Percentiles rank a stretch among this genome's conserved stretches.
Conservation (phyloP, 2,329 filamentous ascomycete species). For the Colletotrichum agaves region DNA sequence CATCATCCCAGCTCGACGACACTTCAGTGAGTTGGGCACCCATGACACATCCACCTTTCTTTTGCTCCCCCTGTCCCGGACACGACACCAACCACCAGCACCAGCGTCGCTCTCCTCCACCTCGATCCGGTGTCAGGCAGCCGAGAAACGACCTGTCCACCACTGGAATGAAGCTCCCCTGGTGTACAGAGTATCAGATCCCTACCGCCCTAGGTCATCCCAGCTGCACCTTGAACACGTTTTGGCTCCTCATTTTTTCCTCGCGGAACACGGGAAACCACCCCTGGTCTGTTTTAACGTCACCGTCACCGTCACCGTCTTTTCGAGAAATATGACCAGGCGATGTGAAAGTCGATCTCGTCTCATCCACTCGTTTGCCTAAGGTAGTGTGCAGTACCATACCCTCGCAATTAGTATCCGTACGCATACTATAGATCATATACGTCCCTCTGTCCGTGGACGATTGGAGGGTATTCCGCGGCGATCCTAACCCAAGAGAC, state of each 20-base stretch:
- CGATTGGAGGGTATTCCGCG: slow-evolving; percentile 3
- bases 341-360: slow-evolving; percentile 22
- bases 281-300: slow-evolving; percentile 32
- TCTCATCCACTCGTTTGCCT: slow-evolving; percentile 21
- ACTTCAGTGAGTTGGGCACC: slow-evolving; percentile 33
- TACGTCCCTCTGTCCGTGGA: neutral
- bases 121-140: neutral
- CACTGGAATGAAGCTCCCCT: slow-evolving; percentile 4
- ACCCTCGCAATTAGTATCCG: neutral
- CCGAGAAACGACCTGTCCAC: slow-evolving; percentile 16
- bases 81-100: slow-evolving; percentile 20
- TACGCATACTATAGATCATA: neutral
- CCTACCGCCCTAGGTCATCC: slow-evolving; percentile 23
- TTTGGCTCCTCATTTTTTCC: slow-evolving; percentile 35
- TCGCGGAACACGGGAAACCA: slow-evolving; percentile 34
- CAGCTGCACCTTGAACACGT: slow-evolving; percentile 32
- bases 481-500: slow-evolving; percentile 26
- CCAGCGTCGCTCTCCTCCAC: neutral
- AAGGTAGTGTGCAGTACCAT: neutral
- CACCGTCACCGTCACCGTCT: slow-evolving; percentile 38
- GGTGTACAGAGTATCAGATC: neutral
- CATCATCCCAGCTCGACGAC: slow-evolving; percentile 12
- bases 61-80: slow-evolving; percentile 31
- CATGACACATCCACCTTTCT: slow-evolving; percentile 29
- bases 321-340: slow-evolving; percentile 32